Conservation (phyloP, 805 yeast genomes). For the Nakazawaea ernobii region DNA sequence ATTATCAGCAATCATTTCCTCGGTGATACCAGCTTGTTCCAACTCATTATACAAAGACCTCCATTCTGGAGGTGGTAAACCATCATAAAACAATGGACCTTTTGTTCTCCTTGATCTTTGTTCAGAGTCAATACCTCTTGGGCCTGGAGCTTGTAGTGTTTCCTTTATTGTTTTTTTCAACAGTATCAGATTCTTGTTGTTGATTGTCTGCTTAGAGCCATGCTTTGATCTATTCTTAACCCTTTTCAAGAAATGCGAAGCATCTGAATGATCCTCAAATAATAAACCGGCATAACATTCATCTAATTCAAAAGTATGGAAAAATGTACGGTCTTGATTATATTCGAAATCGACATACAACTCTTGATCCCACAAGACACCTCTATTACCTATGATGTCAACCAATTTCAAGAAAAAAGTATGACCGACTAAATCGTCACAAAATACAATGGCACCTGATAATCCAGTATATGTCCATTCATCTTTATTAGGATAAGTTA, state of each 20-base stretch:
- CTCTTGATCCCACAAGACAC: slow-evolving; percentile 97
- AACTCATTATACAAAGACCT: slow-evolving; percentile 64
- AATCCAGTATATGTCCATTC: slow-evolving; percentile 87
- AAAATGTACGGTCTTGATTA: slow-evolving; percentile 89
- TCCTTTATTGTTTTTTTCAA: slow-evolving; percentile 46
- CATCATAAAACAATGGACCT: slow-evolving; percentile 68
- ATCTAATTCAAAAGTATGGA: slow-evolving; percentile 91
- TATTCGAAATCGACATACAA: slow-evolving; percentile 82
- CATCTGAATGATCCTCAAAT: slow-evolving; percentile 86
- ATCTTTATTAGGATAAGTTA: slow-evolving; percentile 80
- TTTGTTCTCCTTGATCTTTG: slow-evolving; percentile 51
- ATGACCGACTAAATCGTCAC: slow-evolving; percentile 91
- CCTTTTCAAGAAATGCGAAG: slow-evolving; percentile 76
- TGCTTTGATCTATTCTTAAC: slow-evolving; percentile 72
- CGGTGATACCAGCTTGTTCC: slow-evolving; percentile 73
- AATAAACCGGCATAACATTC: slow-evolving; percentile 82
- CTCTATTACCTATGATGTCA: slow-evolving; percentile 74
- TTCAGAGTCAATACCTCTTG: slow-evolving; percentile 46
- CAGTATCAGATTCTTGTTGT: slow-evolving; percentile 85
- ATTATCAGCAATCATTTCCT: slow-evolving; percentile 86
- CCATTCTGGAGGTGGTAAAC: slow-evolving; percentile 82
- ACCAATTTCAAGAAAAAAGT: slow-evolving; percentile 87
- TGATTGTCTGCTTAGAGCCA: slow-evolving; percentile 80
- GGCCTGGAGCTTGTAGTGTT: slow-evolving; percentile 42
- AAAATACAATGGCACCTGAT: slow-evolving; percentile 80